Conservation (phyloP, 2,329 filamentous ascomycete species). For the Apiospora marii region DNA sequence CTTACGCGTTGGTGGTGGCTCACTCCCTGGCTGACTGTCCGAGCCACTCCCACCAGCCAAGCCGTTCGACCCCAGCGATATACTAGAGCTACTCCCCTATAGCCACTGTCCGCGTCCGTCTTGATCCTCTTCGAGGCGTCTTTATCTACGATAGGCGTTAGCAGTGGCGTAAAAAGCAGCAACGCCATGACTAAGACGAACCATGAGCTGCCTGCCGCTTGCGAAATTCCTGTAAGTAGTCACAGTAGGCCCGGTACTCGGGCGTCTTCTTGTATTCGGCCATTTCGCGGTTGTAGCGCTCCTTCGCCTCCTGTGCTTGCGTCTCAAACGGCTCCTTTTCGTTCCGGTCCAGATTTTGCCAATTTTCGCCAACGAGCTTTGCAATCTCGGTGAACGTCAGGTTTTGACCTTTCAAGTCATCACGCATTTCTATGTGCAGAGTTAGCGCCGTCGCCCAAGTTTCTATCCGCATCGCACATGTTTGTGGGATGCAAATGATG, state of each 20-base stretch:
- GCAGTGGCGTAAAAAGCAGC: constrained; percentile 10
- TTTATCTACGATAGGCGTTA: constrained; percentile 46
- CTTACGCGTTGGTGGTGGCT: constrained; percentile 54
- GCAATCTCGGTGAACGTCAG: constrained; percentile 85
- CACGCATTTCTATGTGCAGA: constrained; percentile 70
- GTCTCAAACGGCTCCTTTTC: constrained; percentile 78
- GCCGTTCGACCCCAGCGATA: constrained; percentile 49
- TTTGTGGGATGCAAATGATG: not conserved
- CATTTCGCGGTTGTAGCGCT: constrained; percentile 77
- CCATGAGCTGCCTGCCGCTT: constrained; percentile 69
- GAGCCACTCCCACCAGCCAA: constrained; percentile 52
- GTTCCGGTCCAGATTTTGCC: constrained; percentile 73
- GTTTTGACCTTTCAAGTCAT: constrained; percentile 78
- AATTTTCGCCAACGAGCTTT: constrained; percentile 82
- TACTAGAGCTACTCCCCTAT: constrained; percentile 51
- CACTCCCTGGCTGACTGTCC: constrained; percentile 56
- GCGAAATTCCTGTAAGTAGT: constrained; percentile 81
- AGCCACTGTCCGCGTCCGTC: constrained; percentile 48
- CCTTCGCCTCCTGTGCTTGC: constrained; percentile 76
- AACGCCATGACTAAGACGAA: constrained; percentile 11
- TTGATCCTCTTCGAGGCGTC: constrained; percentile 60
- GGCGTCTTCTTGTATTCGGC: constrained; percentile 80
- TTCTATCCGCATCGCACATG: not conserved
- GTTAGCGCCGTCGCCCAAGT: not conserved
- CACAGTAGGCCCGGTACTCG: constrained; percentile 72